These are phyloP conservation scores for Colletotrichum musae DNA, from an alignment of 2,329 filamentous ascomycete genomes.

Conservation along the genomic window DNA sequence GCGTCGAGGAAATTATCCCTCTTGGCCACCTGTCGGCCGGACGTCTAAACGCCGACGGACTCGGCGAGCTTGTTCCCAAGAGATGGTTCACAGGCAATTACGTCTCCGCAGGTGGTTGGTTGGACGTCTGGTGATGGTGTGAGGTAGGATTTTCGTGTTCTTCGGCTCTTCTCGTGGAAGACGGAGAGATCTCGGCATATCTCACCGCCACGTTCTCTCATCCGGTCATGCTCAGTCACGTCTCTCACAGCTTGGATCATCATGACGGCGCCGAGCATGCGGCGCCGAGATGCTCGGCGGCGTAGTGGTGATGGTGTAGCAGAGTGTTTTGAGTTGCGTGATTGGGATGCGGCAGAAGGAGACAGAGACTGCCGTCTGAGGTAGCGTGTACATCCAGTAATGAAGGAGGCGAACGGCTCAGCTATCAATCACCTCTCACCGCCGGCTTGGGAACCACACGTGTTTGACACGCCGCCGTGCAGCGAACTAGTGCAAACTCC, in stretches of 20 bases:
- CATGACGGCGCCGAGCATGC: no score
- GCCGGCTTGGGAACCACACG: background rate
- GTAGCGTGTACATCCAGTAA: background rate
- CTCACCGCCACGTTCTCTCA: no score
- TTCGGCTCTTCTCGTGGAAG: no score
- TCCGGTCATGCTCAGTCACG: no score
- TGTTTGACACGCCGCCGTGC: slow-evolving; percentile 1
- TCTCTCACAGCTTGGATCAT: no score
- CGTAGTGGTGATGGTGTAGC: no score
- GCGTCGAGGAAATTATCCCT: background rate
- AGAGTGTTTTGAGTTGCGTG: no score
- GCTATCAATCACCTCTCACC: background rate
- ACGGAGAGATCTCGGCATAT: no score
- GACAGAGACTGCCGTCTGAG: background rate
- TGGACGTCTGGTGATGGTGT: background rate
- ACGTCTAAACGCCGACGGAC: background rate
- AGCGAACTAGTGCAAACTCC: background rate
- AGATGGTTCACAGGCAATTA: background rate
- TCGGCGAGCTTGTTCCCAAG: background rate
- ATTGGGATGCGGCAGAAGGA: no score
- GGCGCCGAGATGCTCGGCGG: no score
- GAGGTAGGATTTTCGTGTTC: background rate
- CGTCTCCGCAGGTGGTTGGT: background rate
- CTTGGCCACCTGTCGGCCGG: background rate
- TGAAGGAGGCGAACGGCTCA: no score